Base-by-base conservation (phyloP, 2,329 filamentous ascomycete species). In the Epichloe brachyelytri region DNA sequence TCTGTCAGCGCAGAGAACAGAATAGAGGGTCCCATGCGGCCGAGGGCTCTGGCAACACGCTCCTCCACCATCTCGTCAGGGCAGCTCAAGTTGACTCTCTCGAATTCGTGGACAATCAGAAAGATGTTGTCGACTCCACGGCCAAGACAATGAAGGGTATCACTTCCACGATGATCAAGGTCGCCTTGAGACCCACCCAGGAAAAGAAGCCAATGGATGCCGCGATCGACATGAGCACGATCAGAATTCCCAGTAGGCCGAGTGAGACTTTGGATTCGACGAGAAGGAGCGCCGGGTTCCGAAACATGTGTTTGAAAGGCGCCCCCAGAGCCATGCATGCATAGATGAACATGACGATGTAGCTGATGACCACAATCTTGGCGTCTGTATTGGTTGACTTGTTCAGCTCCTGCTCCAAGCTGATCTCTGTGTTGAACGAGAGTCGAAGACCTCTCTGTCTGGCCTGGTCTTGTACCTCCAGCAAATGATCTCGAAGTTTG, bases 101-200 rank as follows among this genome's bases (percentile, higher is more conserved):
- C 93, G 53, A 98, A 95, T 67, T 98, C 93, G 67, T 98, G 93
- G 0, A 98, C 93, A 53, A 98, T 95, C 51, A 98, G 73, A 71
- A 98, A 98, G 60, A 98, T 97, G 63, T 98, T 98, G 75, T 98
- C 93, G 3, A 98, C 94, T 44, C 93, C 30, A 98, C 90, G 12
- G 93, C 93, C 19, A 98, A 73, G 10, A 98, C 91, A 56, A 98
- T 83, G 68, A 98, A 98, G 0, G 93, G 93, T 57, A 98, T 98
- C 54, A 98, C 93, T 64, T 98, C 93, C 4, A 94, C 91, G 54
- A 98, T 98, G 62, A 98, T 98, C 57, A 98, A 74, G 0, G 93
- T 98, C 14, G 91, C 93, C 68, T 95, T 96, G 61, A 98, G 80
- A 1, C 90, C 90, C 38, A 82, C 79, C 64, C 88, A 93, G 1